Evolutionary conservation across 768 basidiomycete genomes (phyloP).

Genomic region (Calvatia gigantea): DNA sequence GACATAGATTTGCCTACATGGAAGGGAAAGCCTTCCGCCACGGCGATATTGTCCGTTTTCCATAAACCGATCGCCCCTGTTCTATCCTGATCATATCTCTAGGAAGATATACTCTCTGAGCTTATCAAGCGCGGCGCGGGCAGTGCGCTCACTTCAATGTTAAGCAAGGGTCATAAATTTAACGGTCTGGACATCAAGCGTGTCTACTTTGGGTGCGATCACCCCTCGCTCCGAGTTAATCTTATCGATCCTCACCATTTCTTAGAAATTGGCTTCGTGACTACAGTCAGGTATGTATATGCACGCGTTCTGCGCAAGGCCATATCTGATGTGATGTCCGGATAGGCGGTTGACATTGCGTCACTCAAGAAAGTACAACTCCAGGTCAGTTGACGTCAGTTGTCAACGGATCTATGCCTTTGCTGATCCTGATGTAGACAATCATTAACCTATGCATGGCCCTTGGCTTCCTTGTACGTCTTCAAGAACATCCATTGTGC

Average conservation of each 20-base stretch:
- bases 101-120: constrained; percentile 72
- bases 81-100: constrained; percentile 12
- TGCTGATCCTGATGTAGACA: constrained; percentile 44
- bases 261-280: constrained; percentile 83
- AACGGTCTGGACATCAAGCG: constrained; percentile 78
- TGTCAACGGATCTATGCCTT: not conserved
- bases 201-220: constrained; percentile 70
- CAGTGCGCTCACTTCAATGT: constrained; percentile 51
- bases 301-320: not conserved
- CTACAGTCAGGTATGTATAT: constrained; percentile 62
- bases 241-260: constrained; percentile 2
- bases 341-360: constrained; percentile 77
- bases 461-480: constrained; percentile 79
- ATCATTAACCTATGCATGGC: constrained; percentile 89
- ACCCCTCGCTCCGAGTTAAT: not conserved
- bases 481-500: not conserved
- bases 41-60: constrained; percentile 77
- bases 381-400: constrained; percentile 43
- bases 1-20: constrained; percentile 70
- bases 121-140: constrained; percentile 52
- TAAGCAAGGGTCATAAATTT: constrained; percentile 69
- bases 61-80: not conserved
- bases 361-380: constrained; percentile 68
- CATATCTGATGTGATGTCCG: not conserved
- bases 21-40: constrained; percentile 86